Percentiles rank a stretch among this genome's conserved stretches.
Evolutionary conservation across 805 yeast species (phyloP).

Genomic region (Metschnikowia cerradonensis): DNA sequence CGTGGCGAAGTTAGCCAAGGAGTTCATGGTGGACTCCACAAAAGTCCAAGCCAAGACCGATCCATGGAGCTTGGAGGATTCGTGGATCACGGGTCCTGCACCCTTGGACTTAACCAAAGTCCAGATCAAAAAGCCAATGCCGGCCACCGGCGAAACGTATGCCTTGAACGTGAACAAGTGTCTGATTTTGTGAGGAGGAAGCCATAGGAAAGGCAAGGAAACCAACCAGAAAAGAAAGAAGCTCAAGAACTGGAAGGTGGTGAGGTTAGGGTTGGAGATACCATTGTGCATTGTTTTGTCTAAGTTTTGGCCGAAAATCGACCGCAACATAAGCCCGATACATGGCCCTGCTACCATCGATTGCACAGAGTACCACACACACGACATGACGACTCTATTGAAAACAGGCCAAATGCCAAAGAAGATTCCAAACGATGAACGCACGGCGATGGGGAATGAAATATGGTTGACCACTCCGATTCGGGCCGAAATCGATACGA

Average conservation of each 20-base stretch:
- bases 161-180: conserved; percentile 84
- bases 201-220: conserved; percentile 75
- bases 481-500: conserved; percentile 69
- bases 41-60: conserved; percentile 79
- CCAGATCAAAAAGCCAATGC: conserved; percentile 81
- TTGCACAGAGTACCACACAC: conserved; percentile 87
- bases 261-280: conserved; percentile 55
- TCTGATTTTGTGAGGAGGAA: conserved; percentile 77
- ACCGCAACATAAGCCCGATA: conserved; percentile 60
- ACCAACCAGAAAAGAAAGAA: conserved; percentile 81
- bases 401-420: conserved; percentile 86
- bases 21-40: conserved; percentile 70
- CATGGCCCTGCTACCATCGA: conserved; percentile 83
- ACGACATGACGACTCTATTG: conserved; percentile 83
- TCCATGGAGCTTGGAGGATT: conserved; percentile 50
- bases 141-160: conserved; percentile 74
- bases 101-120: conserved; percentile 77
- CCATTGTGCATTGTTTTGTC: conserved; percentile 60
- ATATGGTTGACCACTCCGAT: conserved; percentile 79
- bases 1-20: conserved; percentile 85
- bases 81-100: conserved; percentile 66
- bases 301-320: conserved; percentile 65
- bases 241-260: conserved; percentile 67
- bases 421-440: conserved; percentile 83
- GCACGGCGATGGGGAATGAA: conserved; percentile 76